These are phyloP conservation scores for Claviceps cyperi DNA, from an alignment of 2,329 filamentous ascomycete species.

Conservation along the genomic window DNA sequence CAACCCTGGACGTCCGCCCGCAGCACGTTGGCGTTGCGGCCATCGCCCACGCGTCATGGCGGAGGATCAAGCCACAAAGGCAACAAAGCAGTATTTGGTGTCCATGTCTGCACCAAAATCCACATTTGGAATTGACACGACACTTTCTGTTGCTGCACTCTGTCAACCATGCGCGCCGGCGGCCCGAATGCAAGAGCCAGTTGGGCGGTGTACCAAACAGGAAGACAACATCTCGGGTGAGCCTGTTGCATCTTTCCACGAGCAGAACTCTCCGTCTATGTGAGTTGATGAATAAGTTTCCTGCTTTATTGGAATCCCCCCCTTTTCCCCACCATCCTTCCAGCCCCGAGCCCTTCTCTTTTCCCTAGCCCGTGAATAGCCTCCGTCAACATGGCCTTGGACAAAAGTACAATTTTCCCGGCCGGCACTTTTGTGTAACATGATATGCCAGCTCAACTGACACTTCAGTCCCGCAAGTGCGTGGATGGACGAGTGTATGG, in stretches of 20 bases:
- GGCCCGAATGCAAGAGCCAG: constrained; percentile 1
- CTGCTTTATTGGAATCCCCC: background rate
- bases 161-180: background rate
- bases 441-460: background rate
- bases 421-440: background rate
- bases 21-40: background rate
- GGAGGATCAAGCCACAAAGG: constrained; percentile 3
- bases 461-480: background rate
- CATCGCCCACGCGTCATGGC: constrained; percentile 3
- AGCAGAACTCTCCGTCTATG: constrained; percentile 1
- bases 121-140: constrained; percentile 1
- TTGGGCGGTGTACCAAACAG: background rate
- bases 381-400: no score
- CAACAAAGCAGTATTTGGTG: constrained; percentile 1
- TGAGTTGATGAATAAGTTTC: constrained; percentile 3
- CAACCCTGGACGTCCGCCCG: background rate
- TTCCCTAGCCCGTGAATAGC: no score
- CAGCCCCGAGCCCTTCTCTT: background rate
- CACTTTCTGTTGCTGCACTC: background rate
- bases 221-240: background rate
- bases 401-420: background rate
- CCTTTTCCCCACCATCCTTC: background rate
- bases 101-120: background rate
- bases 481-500: background rate
- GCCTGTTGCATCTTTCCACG: background rate